Evolutionary conservation across 192 early-diverging fungal species (phyloP).

Genomic region (Coemansia sp.): DNA sequence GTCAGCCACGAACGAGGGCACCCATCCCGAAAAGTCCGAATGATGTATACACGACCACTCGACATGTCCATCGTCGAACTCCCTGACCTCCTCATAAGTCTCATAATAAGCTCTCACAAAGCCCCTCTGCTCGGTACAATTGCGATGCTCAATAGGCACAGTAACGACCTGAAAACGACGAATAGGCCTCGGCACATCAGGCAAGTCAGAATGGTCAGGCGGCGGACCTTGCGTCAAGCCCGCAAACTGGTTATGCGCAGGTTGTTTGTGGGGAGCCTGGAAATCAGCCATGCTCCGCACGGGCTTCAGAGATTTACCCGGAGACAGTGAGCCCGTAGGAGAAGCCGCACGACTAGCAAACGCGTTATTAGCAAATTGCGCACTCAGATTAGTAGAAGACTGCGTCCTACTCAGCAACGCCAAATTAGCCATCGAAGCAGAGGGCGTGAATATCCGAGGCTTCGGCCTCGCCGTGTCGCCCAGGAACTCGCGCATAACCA

Average conservation of each 20-base stretch:
- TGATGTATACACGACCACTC: slow-evolving; percentile 48
- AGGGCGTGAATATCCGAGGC: slow-evolving; percentile 45
- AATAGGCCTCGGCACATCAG: not conserved
- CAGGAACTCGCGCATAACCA: slow-evolving; percentile 39
- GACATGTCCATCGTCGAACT: slow-evolving; percentile 29
- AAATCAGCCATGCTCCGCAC: slow-evolving; percentile 18
- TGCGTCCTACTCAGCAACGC: slow-evolving; percentile 21
- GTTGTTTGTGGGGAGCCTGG: slow-evolving; percentile 2
- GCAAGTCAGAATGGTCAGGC: not conserved
- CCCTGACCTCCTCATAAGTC: slow-evolving; percentile 44
- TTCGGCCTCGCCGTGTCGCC: slow-evolving; percentile 19
- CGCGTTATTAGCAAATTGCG: not conserved
- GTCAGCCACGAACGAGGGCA: slow-evolving; percentile 41
- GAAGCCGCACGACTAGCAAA: not conserved
- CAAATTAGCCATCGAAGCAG: slow-evolving; percentile 43
- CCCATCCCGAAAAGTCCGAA: slow-evolving; percentile 47
- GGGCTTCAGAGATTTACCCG: not conserved
- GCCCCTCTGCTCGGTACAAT: slow-evolving; percentile 28
- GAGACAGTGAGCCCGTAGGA: not conserved
- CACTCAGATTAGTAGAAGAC: slow-evolving; percentile 17
- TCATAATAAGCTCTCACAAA: slow-evolving; percentile 43
- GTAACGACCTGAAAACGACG: slow-evolving; percentile 41
- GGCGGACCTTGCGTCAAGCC: slow-evolving; percentile 2
- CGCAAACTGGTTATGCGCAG: slow-evolving; percentile 8
- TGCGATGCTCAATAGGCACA: slow-evolving; percentile 20